Percentiles rank a stretch among this genome's conserved stretches.
phyloP scores from a whole-genome alignment of 768 basidiomycete genomes.

The Clitopilus hobsonii region DNA sequence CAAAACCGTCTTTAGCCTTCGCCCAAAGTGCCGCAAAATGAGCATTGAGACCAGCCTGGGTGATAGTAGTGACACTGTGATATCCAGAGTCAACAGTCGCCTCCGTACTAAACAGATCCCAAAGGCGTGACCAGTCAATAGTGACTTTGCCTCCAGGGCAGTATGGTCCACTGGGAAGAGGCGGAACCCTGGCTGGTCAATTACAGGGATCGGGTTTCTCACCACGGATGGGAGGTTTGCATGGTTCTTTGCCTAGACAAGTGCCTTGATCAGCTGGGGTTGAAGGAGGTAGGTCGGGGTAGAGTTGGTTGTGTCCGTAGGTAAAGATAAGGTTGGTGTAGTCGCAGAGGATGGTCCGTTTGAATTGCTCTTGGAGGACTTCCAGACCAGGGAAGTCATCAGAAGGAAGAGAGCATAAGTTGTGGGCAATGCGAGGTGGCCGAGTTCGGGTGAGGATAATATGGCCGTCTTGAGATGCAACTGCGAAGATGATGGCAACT shows the following conservation, averaged over 20 bases:
- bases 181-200: not conserved
- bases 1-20: not conserved
- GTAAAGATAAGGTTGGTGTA: not conserved
- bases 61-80: not conserved
- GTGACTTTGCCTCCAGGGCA: not conserved
- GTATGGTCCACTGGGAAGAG: not conserved
- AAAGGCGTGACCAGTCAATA: not conserved
- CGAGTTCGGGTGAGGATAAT: not conserved
- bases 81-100: not conserved
- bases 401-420: not conserved
- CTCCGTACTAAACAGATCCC: not conserved
- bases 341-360: not conserved
- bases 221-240: not conserved
- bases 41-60: not conserved
- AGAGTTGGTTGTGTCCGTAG: not conserved
- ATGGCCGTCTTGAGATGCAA: not conserved
- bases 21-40: not conserved
- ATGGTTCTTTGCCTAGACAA: not conserved
- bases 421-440: not conserved
- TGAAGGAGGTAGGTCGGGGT: too few species aligned
- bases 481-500: not conserved
- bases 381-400: not conserved
- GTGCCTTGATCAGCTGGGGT: too few species aligned
- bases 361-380: not conserved
- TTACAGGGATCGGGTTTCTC: not conserved